Percentiles rank a stretch among this genome's conserved stretches.
Conservation (phyloP, 345 rosid genomes). For the Dimocarpus longan region DNA sequence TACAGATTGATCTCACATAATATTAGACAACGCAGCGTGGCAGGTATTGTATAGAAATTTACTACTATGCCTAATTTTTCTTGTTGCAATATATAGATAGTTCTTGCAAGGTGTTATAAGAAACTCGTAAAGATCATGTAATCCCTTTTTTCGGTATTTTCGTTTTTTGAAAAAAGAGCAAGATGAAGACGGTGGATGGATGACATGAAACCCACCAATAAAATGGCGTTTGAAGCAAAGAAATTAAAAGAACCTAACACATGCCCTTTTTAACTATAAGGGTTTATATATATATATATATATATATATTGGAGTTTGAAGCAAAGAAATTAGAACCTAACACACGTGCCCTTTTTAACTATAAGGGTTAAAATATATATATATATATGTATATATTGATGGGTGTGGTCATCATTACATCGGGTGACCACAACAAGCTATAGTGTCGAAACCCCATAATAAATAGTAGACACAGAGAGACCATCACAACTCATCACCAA, state of each 20-base stretch:
- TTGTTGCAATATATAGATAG: too few species aligned
- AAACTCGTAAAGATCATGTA: too few species aligned
- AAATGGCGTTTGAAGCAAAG: slow-evolving; percentile 31
- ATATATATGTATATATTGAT: background rate
- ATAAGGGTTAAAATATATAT: slow-evolving; percentile 3
- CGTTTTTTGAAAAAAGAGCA: too few species aligned
- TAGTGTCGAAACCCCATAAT: slow-evolving; percentile 2
- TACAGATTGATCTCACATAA: too few species aligned
- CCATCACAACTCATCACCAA: background rate
- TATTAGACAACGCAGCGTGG: too few species aligned
- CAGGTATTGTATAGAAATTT: too few species aligned
- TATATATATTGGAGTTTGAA: slow-evolving; percentile 19
- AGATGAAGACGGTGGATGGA: slow-evolving; percentile 14
- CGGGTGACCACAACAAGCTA: slow-evolving; percentile 8
- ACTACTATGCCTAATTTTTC: too few species aligned
- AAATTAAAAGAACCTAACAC: slow-evolving; percentile 21
- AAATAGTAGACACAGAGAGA: background rate
- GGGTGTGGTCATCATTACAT: slow-evolving; percentile 19
- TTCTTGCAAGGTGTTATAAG: too few species aligned
- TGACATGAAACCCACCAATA: slow-evolving; percentile 43
- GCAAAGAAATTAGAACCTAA: slow-evolving; percentile 26
- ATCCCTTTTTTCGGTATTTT: too few species aligned
- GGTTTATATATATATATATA: background rate
- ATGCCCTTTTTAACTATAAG: slow-evolving; percentile 11
- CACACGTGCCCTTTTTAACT: slow-evolving; percentile 12